phyloP scores from a whole-genome alignment of 306 rosid species.

The Elaeagnus macrophylla region DNA sequence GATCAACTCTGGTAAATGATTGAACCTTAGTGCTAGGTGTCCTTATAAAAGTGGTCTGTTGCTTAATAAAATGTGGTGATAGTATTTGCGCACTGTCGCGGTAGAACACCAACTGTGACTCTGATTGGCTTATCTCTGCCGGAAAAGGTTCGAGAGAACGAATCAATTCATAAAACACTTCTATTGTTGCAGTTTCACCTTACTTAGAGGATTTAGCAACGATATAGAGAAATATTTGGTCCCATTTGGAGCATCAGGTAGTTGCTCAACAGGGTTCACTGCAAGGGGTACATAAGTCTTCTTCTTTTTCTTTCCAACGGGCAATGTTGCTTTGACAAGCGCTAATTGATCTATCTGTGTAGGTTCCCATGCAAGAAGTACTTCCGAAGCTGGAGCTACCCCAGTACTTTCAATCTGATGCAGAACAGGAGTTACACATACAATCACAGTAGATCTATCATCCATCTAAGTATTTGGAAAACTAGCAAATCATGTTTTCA shows the following conservation, averaged over 20 bases:
- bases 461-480: background rate
- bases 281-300: conserved; percentile 68
- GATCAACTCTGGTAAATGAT: conserved; percentile 71
- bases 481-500: background rate
- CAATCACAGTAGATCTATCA: background rate
- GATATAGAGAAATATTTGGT: conserved; percentile 54
- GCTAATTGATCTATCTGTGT: conserved; percentile 63
- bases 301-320: conserved; percentile 71
- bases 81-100: conserved; percentile 73
- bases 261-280: conserved; percentile 47
- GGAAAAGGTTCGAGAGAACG: conserved; percentile 88
- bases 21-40: conserved; percentile 76
- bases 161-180: conserved; percentile 73
- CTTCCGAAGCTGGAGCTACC: conserved; percentile 60
- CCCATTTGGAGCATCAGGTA: conserved; percentile 77
- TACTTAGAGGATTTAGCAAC: conserved; percentile 47
- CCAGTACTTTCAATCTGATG: conserved; percentile 75
- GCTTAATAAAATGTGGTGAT: conserved; percentile 83
- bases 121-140: conserved; percentile 80
- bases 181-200: conserved; percentile 64
- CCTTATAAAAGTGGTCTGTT: conserved; percentile 72
- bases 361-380: conserved; percentile 76
- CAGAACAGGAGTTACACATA: conserved; percentile 23
- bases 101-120: conserved; percentile 82
- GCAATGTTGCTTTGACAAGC: conserved; percentile 52